Percentiles rank a stretch among this genome's conserved stretches.
Evolutionary conservation across 768 basidiomycete genomes (phyloP).

Genomic region (Kwoniella dendrophila): DNA sequence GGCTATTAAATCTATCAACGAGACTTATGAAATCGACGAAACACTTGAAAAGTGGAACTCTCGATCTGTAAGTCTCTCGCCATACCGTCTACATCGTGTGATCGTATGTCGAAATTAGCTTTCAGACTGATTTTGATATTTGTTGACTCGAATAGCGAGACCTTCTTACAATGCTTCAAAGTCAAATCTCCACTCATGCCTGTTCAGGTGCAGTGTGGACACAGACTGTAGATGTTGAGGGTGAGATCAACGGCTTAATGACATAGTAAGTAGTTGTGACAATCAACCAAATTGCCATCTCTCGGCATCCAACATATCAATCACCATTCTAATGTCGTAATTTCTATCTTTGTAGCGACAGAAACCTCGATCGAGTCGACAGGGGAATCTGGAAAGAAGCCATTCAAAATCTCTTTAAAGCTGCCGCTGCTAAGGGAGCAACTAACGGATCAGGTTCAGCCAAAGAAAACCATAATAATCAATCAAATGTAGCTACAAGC

Average conservation of each 20-base stretch:
- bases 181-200: conserved; percentile 15
- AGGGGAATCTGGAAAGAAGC: conserved; percentile 19
- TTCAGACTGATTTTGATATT: background rate
- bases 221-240: conserved; percentile 37
- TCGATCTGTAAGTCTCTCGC: conserved; percentile 15
- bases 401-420: conserved; percentile 25
- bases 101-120: background rate
- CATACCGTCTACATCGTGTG: background rate
- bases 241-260: conserved; percentile 35
- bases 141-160: conserved; percentile 8
- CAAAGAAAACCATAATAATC: background rate
- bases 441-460: background rate
- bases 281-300: no score
- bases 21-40: conserved; percentile 32
- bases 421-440: conserved; percentile 12
- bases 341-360: conserved; percentile 18
- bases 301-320: background rate
- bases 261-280: conserved; percentile 26
- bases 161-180: conserved; percentile 6
- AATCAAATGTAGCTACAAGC: conserved; percentile 2
- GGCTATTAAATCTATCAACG: conserved; percentile 28
- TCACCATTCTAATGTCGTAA: background rate
- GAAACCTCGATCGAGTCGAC: conserved; percentile 19
- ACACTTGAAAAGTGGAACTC: conserved; percentile 26
- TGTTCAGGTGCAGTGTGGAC: conserved; percentile 38